A percentile compares a stretch with the other conserved stretches of the same genome.
Conservation (phyloP, 441 rosid species). For the Syzygium malaccense region DNA sequence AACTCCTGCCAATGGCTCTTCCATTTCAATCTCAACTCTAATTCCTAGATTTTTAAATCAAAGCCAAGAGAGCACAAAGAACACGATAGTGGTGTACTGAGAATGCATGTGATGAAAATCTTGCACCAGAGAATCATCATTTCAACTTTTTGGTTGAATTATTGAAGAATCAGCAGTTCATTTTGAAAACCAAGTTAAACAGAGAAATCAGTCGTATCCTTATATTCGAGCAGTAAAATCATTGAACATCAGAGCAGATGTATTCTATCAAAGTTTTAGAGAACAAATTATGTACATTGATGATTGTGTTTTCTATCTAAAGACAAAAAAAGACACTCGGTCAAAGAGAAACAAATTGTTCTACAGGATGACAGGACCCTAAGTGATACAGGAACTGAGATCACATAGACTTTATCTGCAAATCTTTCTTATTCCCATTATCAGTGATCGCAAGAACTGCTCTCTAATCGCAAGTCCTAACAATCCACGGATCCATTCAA, state of each 20-base stretch:
- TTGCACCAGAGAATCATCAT: background rate
- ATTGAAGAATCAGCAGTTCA: background rate
- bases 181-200: background rate
- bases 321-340: conserved; percentile 15
- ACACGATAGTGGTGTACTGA: background rate
- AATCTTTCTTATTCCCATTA: background rate
- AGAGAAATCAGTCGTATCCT: background rate
- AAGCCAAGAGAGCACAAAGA: conserved; percentile 6
- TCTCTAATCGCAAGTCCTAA: background rate
- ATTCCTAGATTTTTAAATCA: conserved; percentile 19
- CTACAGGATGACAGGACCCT: background rate
- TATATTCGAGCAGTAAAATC: background rate
- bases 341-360: conserved; percentile 6
- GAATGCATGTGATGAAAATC: background rate
- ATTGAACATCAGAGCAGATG: background rate
- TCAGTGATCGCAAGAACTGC: background rate
- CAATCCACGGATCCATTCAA: background rate
- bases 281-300: background rate
- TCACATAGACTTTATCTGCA: background rate
- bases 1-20: conserved; percentile 66
- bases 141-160: background rate
- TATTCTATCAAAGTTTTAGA: background rate
- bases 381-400: background rate
- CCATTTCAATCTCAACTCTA: conserved; percentile 51
- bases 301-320: background rate